phyloP scores from a whole-genome alignment of 1,284 basidiomycete genomes.

The Melampsora larici-populina region DNA sequence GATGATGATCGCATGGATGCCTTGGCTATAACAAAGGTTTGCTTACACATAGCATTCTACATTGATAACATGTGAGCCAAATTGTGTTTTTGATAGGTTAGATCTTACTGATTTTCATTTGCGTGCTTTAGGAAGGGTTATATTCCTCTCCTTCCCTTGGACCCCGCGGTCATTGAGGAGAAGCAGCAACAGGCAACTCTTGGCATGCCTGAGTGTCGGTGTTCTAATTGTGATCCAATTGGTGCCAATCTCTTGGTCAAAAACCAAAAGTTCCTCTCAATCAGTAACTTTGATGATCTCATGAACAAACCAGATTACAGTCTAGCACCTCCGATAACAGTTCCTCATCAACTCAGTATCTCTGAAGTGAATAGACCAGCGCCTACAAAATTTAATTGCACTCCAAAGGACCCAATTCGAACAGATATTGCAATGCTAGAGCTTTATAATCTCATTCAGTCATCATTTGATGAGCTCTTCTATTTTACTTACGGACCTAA shows the following conservation, averaged over 20 bases:
- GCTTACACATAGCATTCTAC: not conserved
- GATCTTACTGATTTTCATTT: too few species aligned
- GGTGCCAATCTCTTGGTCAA: not conserved
- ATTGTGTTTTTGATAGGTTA: too few species aligned
- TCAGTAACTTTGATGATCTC: not conserved
- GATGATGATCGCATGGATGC: conserved; percentile 13
- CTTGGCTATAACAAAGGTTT: not conserved
- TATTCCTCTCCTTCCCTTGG: not conserved
- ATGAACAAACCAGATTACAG: not conserved
- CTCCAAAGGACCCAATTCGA: not conserved
- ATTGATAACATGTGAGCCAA: too few species aligned
- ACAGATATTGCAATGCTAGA: not conserved
- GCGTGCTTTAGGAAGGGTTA: not conserved
- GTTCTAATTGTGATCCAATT: conserved; percentile 16
- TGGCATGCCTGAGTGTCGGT: conserved; percentile 1
- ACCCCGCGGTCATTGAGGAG: not conserved
- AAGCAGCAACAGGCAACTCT: not conserved
- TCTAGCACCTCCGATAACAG: not conserved
- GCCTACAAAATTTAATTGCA: not conserved
- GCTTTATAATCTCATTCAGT: not conserved
- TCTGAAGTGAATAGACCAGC: not conserved
- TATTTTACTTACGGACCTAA: too few species aligned
- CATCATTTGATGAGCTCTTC: too few species aligned
- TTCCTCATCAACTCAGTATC: not conserved
- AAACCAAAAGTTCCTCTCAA: not conserved